A percentile compares a stretch with the other conserved stretches of the same genome.
Evolutionary conservation across 1,139 yeast genomes (phyloP).

Genomic region (Kluyveromyces sp.): DNA sequence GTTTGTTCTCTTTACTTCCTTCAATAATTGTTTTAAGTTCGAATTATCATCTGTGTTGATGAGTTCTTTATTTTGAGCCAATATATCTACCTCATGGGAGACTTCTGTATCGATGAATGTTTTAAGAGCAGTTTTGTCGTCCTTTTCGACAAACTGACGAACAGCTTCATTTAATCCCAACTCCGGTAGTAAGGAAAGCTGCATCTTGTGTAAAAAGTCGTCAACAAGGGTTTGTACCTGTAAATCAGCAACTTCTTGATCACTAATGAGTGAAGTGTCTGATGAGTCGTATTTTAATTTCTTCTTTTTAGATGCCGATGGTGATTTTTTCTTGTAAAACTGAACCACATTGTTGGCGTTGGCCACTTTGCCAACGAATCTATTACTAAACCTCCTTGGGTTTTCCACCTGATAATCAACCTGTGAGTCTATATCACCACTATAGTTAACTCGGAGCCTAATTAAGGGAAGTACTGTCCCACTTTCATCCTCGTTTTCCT

Average conservation of each 20-base stretch:
- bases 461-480: conserved; percentile 53
- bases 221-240: conserved; percentile 55
- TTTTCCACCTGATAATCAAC: conserved; percentile 82
- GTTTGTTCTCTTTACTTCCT: conserved; percentile 23
- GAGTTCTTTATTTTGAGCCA: conserved; percentile 39
- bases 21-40: conserved; percentile 26
- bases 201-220: conserved; percentile 53
- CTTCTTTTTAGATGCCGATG: conserved; percentile 18
- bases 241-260: conserved; percentile 31
- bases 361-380: conserved; percentile 87
- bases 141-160: conserved; percentile 66
- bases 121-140: conserved; percentile 65
- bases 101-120: conserved; percentile 64
- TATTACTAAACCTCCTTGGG: conserved; percentile 78
- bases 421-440: conserved; percentile 38
- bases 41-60: conserved; percentile 30
- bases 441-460: conserved; percentile 76
- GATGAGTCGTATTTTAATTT: conserved; percentile 17
- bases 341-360: conserved; percentile 79
- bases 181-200: conserved; percentile 66
- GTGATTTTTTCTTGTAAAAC: conserved; percentile 41
- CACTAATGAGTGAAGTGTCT: conserved; percentile 22
- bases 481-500: conserved; percentile 16
- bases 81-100: conserved; percentile 48
- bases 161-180: conserved; percentile 70